Evolutionary conservation across 345 rosid genomes (phyloP).

Genomic region (Noccaea caerulescens): DNA sequence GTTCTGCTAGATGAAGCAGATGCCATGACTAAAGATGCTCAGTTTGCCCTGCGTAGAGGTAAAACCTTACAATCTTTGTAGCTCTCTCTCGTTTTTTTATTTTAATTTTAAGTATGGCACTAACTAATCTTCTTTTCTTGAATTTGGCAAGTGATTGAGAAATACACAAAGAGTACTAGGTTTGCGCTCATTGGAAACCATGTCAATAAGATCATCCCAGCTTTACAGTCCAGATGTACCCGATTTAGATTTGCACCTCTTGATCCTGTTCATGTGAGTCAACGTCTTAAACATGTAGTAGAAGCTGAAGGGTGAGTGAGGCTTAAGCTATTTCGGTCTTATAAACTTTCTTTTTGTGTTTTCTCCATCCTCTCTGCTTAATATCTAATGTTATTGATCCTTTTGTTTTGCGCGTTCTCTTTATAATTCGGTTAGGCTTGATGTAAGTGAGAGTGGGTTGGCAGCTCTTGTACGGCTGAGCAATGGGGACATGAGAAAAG

Average conservation of each 20-base stretch:
- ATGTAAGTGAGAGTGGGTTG: constrained; percentile 75
- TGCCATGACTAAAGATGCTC: constrained; percentile 99
- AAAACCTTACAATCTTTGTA: constrained; percentile 16
- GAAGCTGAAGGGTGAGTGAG: constrained; percentile 73
- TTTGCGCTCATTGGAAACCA: constrained; percentile 95
- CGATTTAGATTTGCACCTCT: constrained; percentile 97
- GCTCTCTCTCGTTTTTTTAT: not conserved
- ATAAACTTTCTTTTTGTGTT: not conserved
- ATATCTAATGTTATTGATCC: not conserved
- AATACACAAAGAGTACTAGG: constrained; percentile 91
- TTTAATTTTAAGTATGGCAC: not conserved
- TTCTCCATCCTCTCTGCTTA: constrained; percentile 16
- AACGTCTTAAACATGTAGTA: constrained; percentile 83
- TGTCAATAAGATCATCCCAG: constrained; percentile 97
- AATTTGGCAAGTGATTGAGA: constrained; percentile 75
- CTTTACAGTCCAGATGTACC: constrained; percentile 95
- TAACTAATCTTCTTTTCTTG: constrained; percentile 27
- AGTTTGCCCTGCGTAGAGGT: constrained; percentile 98
- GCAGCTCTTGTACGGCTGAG: constrained; percentile 84
- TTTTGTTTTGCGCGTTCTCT: constrained; percentile 1
- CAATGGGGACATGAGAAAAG: constrained; percentile 99
- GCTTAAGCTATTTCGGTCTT: not conserved
- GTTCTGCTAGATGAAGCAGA: constrained; percentile 94
- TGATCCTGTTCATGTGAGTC: constrained; percentile 67
- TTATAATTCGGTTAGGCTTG: constrained; percentile 58